Base-by-base conservation (phyloP, 1,139 yeast species). In the Nadsonia starkeyi-henricii region DNA sequence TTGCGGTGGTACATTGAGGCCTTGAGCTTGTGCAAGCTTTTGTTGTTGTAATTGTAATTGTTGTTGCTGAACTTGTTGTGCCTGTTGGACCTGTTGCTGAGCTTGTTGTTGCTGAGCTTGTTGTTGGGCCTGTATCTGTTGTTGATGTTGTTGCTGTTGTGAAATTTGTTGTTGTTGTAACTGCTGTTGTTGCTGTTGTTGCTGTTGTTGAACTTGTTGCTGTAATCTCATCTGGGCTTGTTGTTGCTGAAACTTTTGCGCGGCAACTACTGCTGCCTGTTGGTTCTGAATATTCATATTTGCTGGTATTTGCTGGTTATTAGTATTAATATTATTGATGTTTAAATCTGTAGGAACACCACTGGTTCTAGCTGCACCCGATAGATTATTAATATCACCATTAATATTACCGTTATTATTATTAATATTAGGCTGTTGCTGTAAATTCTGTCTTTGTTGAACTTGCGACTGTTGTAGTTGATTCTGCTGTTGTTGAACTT, bases 381-480 rank as follows among this genome's bases (percentile, higher is more conserved):
- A n/a, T n/a, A n/a, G n/a, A n/a, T n/a, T n/a, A n/a, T n/a, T n/a
- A n/a, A n/a, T n/a, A n/a, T n/a, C n/a, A n/a, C n/a, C n/a, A n/a
- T n/a, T n/a, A n/a, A n/a, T n/a, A n/a, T n/a, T n/a, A 9, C 9
- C 9, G 28, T 23, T 23, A 23, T 23, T 23, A 23, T 23, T 23
- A 9, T 5, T 9, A 5, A 23, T 23, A 23, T 23, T 23, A 23
- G 28, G 28, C 28, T 23, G 28, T 48, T 36, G 47, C 42, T 37
- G 57, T 44, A 43, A 51, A 43, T 26, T 48, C 45, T 49, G 57
- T n/a, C 42, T 46, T 46, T 50, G 56, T 47, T 20, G 52, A 26
- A 44, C 50, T 39, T 47, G 53, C 26, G 45, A 46, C 36, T 45
- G 50, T 23, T 23, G 28, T 23, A 23, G 28, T 23, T 23, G 28